These are phyloP conservation scores for Aphanomyces invadans DNA, from an alignment of 352 stramenopile species.

Conservation along the genomic window DNA sequence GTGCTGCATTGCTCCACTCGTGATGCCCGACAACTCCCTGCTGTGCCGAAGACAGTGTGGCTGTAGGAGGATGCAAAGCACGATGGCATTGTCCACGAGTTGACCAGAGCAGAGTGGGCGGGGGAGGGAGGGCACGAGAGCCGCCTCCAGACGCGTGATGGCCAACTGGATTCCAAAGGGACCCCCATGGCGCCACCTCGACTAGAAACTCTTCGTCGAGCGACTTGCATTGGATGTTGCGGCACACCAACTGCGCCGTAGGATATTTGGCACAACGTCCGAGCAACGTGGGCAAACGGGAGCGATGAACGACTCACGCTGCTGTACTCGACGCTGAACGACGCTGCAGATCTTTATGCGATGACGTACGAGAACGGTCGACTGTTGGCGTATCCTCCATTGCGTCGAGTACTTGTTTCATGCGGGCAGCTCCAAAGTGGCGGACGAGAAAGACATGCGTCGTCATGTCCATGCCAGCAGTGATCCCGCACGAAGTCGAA, in stretches of 20 bases:
- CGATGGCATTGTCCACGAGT: too few relatives aligned
- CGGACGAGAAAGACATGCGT: conserved; percentile 36
- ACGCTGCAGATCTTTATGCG: background rate
- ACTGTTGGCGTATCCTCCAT: conserved; percentile 40
- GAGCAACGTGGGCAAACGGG: background rate
- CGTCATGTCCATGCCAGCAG: conserved; percentile 61
- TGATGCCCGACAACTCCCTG: too few relatives aligned
- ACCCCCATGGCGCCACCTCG: background rate
- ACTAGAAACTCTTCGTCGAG: too few relatives aligned
- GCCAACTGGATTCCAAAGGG: background rate
- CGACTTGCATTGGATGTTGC: background rate
- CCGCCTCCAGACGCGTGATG: too few relatives aligned
- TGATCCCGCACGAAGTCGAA: conserved; percentile 55
- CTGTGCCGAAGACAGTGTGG: too few relatives aligned
- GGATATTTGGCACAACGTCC: background rate
- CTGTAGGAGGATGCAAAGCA: too few relatives aligned
- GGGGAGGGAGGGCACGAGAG: too few relatives aligned
- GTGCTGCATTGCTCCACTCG: too few relatives aligned
- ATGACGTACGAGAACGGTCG: conserved; percentile 30
- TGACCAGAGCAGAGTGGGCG: too few relatives aligned
- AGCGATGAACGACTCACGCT: background rate
- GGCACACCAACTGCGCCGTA: background rate
- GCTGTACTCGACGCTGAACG: background rate
- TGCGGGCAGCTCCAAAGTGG: conserved; percentile 29
- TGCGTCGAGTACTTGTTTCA: conserved; percentile 31